These are phyloP conservation scores for Aspergillus phoenicis DNA, from an alignment of 2,329 filamentous ascomycete genomes.

Conservation along the genomic window DNA sequence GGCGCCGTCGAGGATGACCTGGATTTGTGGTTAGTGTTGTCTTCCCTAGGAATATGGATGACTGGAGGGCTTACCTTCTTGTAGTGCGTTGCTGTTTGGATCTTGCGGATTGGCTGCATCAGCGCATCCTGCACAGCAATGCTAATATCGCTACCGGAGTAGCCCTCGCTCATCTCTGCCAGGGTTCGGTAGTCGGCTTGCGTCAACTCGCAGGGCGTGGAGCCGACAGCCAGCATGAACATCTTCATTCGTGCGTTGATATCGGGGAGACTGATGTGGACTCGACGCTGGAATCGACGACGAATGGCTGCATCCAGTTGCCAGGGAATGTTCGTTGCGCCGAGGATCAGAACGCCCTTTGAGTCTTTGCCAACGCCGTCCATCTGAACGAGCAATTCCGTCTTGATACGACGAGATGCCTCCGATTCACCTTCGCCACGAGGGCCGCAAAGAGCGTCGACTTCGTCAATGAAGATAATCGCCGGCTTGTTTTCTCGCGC, in stretches of 20 bases:
- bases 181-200: constrained; percentile 77
- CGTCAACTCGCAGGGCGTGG: constrained; percentile 82
- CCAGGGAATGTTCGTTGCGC: constrained; percentile 98
- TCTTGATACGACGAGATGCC: constrained; percentile 96
- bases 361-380: constrained; percentile 97
- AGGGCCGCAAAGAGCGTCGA: constrained; percentile 93
- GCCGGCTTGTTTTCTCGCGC: constrained; percentile 96
- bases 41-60: background rate
- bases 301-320: constrained; percentile 95
- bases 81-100: constrained; percentile 96
- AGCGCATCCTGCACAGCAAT: constrained; percentile 95
- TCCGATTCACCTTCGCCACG: constrained; percentile 95
- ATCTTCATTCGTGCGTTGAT: constrained; percentile 83
- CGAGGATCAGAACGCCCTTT: constrained; percentile 88
- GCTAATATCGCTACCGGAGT: constrained; percentile 92
- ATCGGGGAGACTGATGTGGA: constrained; percentile 94
- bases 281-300: constrained; percentile 90
- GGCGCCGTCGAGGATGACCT: constrained; percentile 70
- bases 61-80: constrained; percentile 67
- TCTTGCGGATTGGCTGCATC: constrained; percentile 96
- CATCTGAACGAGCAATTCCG: constrained; percentile 97
- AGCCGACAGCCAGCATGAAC: constrained; percentile 94
- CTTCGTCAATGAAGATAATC: constrained; percentile 98
- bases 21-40: constrained; percentile 11
- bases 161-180: constrained; percentile 83